phyloP scores from a whole-genome alignment of 2,329 filamentous ascomycete genomes.

The Coniochaeta sp. region DNA sequence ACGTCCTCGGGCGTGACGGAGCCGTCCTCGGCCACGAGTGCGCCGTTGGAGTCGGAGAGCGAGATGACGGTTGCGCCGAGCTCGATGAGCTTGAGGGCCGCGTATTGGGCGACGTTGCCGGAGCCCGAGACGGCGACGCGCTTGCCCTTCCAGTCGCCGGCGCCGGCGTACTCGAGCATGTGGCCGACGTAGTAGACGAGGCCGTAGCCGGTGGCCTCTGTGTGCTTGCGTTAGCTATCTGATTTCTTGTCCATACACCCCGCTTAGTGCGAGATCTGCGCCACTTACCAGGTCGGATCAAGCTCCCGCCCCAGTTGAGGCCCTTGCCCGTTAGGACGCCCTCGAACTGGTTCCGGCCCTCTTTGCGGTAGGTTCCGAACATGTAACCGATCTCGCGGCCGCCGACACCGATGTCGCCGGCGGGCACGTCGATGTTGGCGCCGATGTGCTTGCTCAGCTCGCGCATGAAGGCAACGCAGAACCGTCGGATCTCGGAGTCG shows the following conservation, averaged over 20 bases:
- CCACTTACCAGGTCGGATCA: slow-evolving; percentile 67
- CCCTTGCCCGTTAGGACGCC: slow-evolving; percentile 97
- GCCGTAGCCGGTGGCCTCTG: slow-evolving; percentile 92
- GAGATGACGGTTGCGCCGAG: slow-evolving; percentile 89
- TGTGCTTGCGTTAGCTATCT: not conserved
- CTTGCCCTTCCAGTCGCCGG: slow-evolving; percentile 83
- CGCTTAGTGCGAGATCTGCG: too few species aligned
- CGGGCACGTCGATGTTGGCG: slow-evolving; percentile 90
- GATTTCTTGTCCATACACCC: too few species aligned
- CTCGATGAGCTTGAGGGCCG: slow-evolving; percentile 92
- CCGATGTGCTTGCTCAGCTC: slow-evolving; percentile 95
- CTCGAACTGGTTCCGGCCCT: slow-evolving; percentile 78
- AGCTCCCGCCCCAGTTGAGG: slow-evolving; percentile 79
- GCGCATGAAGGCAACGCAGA: slow-evolving; percentile 94
- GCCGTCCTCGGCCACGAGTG: slow-evolving; percentile 66
- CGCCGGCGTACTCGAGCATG: slow-evolving; percentile 89
- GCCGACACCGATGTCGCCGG: slow-evolving; percentile 92
- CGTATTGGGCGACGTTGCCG: slow-evolving; percentile 96
- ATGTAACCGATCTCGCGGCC: slow-evolving; percentile 90
- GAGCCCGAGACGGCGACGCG: slow-evolving; percentile 92
- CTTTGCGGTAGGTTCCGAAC: slow-evolving; percentile 87
- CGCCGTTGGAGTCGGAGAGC: slow-evolving; percentile 85
- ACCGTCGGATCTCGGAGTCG: slow-evolving; percentile 93
- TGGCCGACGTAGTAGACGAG: slow-evolving; percentile 93
- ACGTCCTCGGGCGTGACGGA: slow-evolving; percentile 74